These are phyloP conservation scores for Rutstroemia sp. DNA, from an alignment of 2,329 filamentous ascomycete species.

Conservation along the genomic window DNA sequence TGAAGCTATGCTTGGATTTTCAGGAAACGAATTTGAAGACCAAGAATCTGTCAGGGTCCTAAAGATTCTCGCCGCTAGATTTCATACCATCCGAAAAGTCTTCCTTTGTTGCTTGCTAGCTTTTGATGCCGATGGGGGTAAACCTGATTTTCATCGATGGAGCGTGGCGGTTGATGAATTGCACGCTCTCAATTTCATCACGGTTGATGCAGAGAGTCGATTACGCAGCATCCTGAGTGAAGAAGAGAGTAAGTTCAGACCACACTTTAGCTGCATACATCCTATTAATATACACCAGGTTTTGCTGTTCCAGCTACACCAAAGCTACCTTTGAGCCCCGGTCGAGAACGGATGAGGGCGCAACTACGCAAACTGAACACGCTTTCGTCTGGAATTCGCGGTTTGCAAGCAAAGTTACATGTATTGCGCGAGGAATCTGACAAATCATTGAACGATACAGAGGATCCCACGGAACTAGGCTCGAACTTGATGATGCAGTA, in stretches of 20 bases:
- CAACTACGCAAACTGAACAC: constrained; percentile 85
- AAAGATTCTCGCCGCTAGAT: constrained; percentile 72
- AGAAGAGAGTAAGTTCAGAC: constrained; percentile 60
- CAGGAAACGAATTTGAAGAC: constrained; percentile 65
- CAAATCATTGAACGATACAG: constrained; percentile 65
- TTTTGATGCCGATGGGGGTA: constrained; percentile 73
- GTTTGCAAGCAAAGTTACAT: constrained; percentile 90
- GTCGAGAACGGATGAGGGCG: constrained; percentile 75
- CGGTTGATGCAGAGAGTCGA: constrained; percentile 54
- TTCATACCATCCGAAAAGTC: constrained; percentile 75
- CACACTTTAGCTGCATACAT: neutral
- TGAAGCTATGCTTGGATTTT: constrained; percentile 59
- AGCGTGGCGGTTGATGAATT: constrained; percentile 70
- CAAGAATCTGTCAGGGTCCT: constrained; percentile 70
- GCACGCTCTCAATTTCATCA: constrained; percentile 53
- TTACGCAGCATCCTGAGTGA: constrained; percentile 66
- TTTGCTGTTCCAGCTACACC: constrained; percentile 50
- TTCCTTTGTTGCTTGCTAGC: constrained; percentile 85
- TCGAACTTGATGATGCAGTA: constrained; percentile 80
- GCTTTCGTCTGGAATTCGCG: constrained; percentile 82
- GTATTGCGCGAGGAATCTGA: constrained; percentile 86
- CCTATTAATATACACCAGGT: constrained; percentile 33
- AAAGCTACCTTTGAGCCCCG: constrained; percentile 56
- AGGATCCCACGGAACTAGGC: constrained; percentile 67
- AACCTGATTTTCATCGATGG: constrained; percentile 72